Conservation (phyloP, 2,329 filamentous ascomycete genomes). For the Macroventuria anomochaeta region DNA sequence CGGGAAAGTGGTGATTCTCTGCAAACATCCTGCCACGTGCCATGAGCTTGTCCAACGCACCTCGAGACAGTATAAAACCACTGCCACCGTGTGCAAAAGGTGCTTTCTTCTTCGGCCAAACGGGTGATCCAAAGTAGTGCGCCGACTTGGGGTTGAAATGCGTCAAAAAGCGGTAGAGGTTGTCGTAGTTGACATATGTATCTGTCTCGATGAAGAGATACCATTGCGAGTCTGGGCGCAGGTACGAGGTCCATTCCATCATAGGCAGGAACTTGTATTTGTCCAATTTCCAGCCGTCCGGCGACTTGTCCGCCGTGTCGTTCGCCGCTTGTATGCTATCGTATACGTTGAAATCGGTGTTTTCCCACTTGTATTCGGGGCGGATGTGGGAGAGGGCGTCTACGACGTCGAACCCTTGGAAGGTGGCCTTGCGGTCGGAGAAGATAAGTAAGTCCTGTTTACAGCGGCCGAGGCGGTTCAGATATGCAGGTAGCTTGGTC, state of each 20-base stretch:
- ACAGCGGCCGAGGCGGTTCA: slow-evolving; percentile 62
- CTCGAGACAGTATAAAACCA: slow-evolving; percentile 54
- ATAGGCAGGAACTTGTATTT: slow-evolving; percentile 66
- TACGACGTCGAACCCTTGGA: slow-evolving; percentile 58
- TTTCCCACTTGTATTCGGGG: slow-evolving; percentile 48
- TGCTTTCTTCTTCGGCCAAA: slow-evolving; percentile 43
- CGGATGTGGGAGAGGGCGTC: slow-evolving; percentile 55
- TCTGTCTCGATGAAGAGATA: slow-evolving; percentile 49
- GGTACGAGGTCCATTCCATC: slow-evolving; percentile 57
- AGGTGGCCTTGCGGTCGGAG: slow-evolving; percentile 63
- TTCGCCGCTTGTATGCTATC: slow-evolving; percentile 51
- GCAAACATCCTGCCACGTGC: slow-evolving; percentile 48
- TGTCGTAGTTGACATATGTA: slow-evolving; percentile 49
- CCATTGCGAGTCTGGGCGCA: slow-evolving; percentile 44
- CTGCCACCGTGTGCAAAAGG: slow-evolving; percentile 54
- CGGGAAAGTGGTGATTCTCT: slow-evolving; percentile 40
- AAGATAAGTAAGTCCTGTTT: slow-evolving; percentile 63
- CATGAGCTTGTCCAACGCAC: slow-evolving; percentile 56
- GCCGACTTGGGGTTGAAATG: slow-evolving; percentile 46
- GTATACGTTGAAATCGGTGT: slow-evolving; percentile 61
- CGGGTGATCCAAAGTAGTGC: slow-evolving; percentile 51
- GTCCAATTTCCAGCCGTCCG: slow-evolving; percentile 61
- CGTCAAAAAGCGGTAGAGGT: slow-evolving; percentile 50
- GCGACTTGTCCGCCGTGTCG: slow-evolving; percentile 52
- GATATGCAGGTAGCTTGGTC: slow-evolving; percentile 63